Evolutionary conservation across 768 basidiomycete genomes (phyloP), one percentile per base, ranked within the genome.

Genomic region (Kwoniella pini): DNA sequence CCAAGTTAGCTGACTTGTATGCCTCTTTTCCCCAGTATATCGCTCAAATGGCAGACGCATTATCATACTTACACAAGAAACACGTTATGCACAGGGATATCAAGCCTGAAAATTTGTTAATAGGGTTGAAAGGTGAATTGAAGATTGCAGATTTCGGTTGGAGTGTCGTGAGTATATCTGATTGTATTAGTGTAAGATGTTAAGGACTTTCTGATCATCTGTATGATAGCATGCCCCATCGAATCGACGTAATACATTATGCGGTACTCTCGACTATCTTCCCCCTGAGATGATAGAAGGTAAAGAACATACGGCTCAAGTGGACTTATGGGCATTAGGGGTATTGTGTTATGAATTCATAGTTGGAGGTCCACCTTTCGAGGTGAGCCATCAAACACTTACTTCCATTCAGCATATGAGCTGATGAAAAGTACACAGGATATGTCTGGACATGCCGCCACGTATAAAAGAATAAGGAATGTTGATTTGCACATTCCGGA

Each of bases 101-200:
- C 81, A 99, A 99, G 79, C 96, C 96, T 0, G 95, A 99, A 81
- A 99, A 99, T 77, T 80, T 99, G 49, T 83, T 99, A 30, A 82
- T 98, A 12, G 76, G 75, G 7, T 36, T 98, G 71, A 91, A 93
- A 68, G 95, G 95, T 39, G 95, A 98, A 76, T 82, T 99, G 70
- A 98, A 99, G 83, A 95, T 99, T 63, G 96, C 87, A 2, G 95
- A 98, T 79, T 98, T 98, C 78, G 96, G 96, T 10, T 99, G 96
- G 95, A 91, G 88, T 70, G 77, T 78, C 53, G 76, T 77, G 40
- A 50, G 74, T 69, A n/a, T n/a, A n/a, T n/a, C n/a, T n/a, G n/a
- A n/a, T n/a, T n/a, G n/a, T n/a, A n/a, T n/a, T n/a, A n/a, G n/a
- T n/a, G n/a, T n/a, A n/a, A n/a, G n/a, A n/a, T n/a, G n/a, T n/a